A percentile compares a stretch with the other conserved stretches of the same genome.
phyloP scores from a whole-genome alignment of 108 stramenopile genomes.

The Fistulifera solaris region DNA sequence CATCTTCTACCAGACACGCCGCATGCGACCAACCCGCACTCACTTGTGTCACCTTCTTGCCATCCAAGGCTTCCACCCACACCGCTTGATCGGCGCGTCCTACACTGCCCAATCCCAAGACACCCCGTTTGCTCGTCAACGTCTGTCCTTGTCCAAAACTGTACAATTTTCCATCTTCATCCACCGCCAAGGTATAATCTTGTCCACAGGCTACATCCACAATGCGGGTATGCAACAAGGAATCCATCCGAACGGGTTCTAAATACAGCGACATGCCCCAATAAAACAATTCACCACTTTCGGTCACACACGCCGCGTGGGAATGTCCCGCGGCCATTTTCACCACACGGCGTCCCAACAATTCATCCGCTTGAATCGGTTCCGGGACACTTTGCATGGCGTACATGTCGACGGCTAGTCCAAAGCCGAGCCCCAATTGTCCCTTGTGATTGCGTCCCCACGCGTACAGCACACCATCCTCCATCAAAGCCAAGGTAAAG shows the following conservation, averaged over 20 bases:
- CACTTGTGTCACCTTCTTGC: constrained; percentile 32
- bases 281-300: constrained; percentile 72
- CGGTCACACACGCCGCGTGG: constrained; percentile 84
- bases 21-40: constrained; percentile 70
- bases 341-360: constrained; percentile 37
- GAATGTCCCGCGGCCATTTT: constrained; percentile 68
- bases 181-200: constrained; percentile 64
- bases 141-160: constrained; percentile 65
- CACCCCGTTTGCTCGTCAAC: constrained; percentile 20
- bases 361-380: constrained; percentile 63
- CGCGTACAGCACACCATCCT: constrained; percentile 60
- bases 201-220: constrained; percentile 68
- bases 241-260: constrained; percentile 67
- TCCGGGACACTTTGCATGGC: constrained; percentile 72
- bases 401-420: constrained; percentile 80
- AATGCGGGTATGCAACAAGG: constrained; percentile 39
- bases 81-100: constrained; percentile 52
- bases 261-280: constrained; percentile 81
- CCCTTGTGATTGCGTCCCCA: constrained; percentile 86
- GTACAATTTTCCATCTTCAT: constrained; percentile 55
- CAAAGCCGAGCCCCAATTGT: constrained; percentile 76
- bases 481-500: constrained; percentile 61
- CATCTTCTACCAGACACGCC: constrained; percentile 40
- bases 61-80: constrained; percentile 39
- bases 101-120: constrained; percentile 46